phyloP scores from a whole-genome alignment of 352 stramenopile genomes.

The Globisporangium solare region DNA sequence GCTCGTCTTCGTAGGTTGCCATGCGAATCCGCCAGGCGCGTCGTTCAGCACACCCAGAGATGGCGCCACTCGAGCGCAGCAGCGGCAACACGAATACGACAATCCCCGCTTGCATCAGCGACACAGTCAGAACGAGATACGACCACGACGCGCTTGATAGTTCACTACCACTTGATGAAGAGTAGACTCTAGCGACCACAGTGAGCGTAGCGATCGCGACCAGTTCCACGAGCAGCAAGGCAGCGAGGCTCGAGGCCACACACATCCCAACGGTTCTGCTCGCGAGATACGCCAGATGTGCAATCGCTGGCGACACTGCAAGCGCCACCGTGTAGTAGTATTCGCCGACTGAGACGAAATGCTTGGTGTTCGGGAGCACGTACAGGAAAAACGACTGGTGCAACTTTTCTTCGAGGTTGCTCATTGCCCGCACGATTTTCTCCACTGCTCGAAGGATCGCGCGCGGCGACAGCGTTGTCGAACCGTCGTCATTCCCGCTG shows the following conservation, averaged over 20 bases:
- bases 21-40: slow-evolving; percentile 36
- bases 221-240: slow-evolving; percentile 34
- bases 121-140: slow-evolving; percentile 19
- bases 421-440: slow-evolving; percentile 68
- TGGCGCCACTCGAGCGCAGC: slow-evolving; percentile 22
- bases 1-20: slow-evolving; percentile 27
- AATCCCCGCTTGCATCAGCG: slow-evolving; percentile 20
- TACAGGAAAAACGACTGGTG: slow-evolving; percentile 89
- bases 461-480: slow-evolving; percentile 23
- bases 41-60: slow-evolving; percentile 39
- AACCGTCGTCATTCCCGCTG: slow-evolving; percentile 4
- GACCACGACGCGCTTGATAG: slow-evolving; percentile 16
- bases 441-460: slow-evolving; percentile 53
- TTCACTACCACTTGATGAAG: background rate
- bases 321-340: slow-evolving; percentile 83
- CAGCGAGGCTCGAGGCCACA: slow-evolving; percentile 41
- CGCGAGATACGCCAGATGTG: slow-evolving; percentile 44
- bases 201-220: slow-evolving; percentile 21
- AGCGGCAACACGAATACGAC: slow-evolving; percentile 20
- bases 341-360: slow-evolving; percentile 85
- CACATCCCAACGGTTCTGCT: slow-evolving; percentile 57
- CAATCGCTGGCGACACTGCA: slow-evolving; percentile 58
- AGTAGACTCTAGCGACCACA: slow-evolving; percentile 7
- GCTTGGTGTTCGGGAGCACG: slow-evolving; percentile 57
- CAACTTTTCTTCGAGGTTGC: slow-evolving; percentile 86